Percentiles rank a stretch among this genome's conserved stretches.
Evolutionary conservation across 208 protist genomes (phyloP).

Genomic region (Leishmania guyanensis): DNA sequence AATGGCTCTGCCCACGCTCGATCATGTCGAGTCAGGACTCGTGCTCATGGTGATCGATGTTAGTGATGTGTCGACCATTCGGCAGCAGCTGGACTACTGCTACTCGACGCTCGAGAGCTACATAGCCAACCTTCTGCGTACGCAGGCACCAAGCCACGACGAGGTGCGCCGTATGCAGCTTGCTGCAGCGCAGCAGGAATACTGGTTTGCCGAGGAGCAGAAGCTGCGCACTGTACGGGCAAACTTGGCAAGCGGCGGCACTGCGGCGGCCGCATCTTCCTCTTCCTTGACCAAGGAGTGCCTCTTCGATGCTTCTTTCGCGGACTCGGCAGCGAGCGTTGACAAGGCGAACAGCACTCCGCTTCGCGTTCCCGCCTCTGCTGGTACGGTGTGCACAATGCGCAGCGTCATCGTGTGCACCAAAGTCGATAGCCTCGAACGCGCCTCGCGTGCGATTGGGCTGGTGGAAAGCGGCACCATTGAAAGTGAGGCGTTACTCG

Average conservation of each 20-base stretch:
- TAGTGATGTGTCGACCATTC: constrained; percentile 48
- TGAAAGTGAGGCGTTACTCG: constrained; percentile 42
- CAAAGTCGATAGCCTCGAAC: constrained; percentile 70
- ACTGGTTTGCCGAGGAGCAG: constrained; percentile 64
- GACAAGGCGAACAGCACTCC: constrained; percentile 38
- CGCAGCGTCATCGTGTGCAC: constrained; percentile 71
- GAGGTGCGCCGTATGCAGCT: constrained; percentile 74
- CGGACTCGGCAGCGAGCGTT: constrained; percentile 23
- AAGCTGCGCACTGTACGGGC: constrained; percentile 20
- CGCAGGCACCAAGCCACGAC: constrained; percentile 66
- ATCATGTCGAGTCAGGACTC: constrained; percentile 60
- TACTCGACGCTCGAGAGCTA: constrained; percentile 56
- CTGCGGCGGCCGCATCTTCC: not conserved
- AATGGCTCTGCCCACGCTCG: constrained; percentile 70
- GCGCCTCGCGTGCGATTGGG: constrained; percentile 39
- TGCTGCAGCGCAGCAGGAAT: constrained; percentile 57
- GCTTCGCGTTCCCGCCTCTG: constrained; percentile 34
- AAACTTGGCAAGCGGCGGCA: constrained; percentile 26
- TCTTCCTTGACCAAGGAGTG: not conserved
- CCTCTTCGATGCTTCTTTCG: constrained; percentile 16
- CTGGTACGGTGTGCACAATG: constrained; percentile 44
- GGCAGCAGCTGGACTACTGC: constrained; percentile 58
- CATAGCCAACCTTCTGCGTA: constrained; percentile 51
- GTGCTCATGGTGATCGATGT: constrained; percentile 81
- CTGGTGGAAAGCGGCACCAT: constrained; percentile 10